Percentiles rank a stretch among this genome's conserved stretches.
These are phyloP conservation scores for Globisporangium iwayamae DNA, from an alignment of 352 stramenopile species.

Conservation along the genomic window DNA sequence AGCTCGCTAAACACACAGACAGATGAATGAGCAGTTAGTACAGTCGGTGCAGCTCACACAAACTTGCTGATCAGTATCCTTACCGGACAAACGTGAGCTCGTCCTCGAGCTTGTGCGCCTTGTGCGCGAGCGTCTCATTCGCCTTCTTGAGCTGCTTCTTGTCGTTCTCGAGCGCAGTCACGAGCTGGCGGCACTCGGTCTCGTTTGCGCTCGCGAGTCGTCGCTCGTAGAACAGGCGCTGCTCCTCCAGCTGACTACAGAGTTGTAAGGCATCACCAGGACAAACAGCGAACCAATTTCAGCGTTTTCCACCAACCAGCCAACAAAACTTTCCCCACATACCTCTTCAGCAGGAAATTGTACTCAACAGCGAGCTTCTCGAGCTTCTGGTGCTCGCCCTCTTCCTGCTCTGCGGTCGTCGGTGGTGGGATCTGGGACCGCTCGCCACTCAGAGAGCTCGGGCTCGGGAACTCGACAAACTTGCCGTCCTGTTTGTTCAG, in stretches of 20 bases:
- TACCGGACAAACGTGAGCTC: constrained; percentile 81
- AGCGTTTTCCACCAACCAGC: not conserved
- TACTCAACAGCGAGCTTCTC: constrained; percentile 96
- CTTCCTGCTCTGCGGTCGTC: constrained; percentile 83
- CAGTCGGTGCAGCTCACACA: not conserved
- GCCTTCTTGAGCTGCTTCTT: constrained; percentile 79
- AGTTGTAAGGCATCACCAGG: not conserved
- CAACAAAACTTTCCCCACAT: not conserved
- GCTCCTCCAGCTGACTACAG: constrained; percentile 91
- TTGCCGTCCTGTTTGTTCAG: constrained; percentile 92
- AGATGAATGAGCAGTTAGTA: not conserved
- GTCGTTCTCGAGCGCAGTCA: constrained; percentile 67
- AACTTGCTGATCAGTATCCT: not conserved
- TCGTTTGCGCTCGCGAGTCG: constrained; percentile 60
- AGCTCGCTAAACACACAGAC: constrained; percentile 45
- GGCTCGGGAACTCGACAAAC: constrained; percentile 94
- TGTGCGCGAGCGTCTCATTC: constrained; percentile 58
- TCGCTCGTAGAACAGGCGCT: constrained; percentile 92
- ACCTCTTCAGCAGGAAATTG: constrained; percentile 95
- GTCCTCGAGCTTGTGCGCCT: constrained; percentile 76
- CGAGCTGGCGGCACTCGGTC: constrained; percentile 44
- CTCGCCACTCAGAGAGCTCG: constrained; percentile 65
- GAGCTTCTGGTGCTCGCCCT: constrained; percentile 92
- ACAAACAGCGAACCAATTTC: not conserved
- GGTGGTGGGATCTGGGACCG: constrained; percentile 61